Conservation (phyloP, 1,284 basidiomycete genomes). For the Cutaneotrichosporon cutaneum region DNA sequence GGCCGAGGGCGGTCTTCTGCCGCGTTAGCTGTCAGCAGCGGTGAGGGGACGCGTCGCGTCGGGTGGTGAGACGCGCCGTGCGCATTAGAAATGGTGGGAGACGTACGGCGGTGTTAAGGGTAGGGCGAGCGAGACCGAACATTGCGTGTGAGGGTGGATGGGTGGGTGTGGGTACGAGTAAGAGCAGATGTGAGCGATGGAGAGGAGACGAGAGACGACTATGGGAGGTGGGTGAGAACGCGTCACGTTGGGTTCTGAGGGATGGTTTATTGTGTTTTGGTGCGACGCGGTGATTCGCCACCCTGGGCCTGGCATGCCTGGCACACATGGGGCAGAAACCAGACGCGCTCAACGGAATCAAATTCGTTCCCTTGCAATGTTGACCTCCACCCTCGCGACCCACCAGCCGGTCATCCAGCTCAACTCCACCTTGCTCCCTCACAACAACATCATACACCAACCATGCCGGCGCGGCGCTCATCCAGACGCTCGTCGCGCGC, state of each 20-base stretch:
- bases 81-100: not conserved
- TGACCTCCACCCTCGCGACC: not conserved
- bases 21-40: constrained; percentile 5
- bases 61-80: not conserved
- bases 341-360: not conserved
- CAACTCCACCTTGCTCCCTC: not conserved
- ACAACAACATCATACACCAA: not conserved
- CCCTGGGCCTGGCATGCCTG: too few species aligned
- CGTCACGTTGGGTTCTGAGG: not conserved
- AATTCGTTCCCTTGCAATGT: not conserved
- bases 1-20: constrained; percentile 19
- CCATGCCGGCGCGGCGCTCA: not conserved
- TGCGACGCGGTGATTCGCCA: not conserved
- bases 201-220: not conserved
- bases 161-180: constrained; percentile 2
- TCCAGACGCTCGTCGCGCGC: not conserved
- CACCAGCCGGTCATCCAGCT: not conserved
- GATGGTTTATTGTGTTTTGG: not conserved
- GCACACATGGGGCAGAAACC: too few species aligned
- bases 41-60: not conserved
- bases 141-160: constrained; percentile 18
- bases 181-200: not conserved
- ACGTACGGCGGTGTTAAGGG: constrained; percentile 22
- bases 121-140: constrained; percentile 26
- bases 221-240: not conserved